A percentile compares a stretch with the other conserved stretches of the same genome.
These are phyloP conservation scores for Ganoderma leucocontextum DNA, from an alignment of 1,284 basidiomycete genomes.

Conservation along the genomic window DNA sequence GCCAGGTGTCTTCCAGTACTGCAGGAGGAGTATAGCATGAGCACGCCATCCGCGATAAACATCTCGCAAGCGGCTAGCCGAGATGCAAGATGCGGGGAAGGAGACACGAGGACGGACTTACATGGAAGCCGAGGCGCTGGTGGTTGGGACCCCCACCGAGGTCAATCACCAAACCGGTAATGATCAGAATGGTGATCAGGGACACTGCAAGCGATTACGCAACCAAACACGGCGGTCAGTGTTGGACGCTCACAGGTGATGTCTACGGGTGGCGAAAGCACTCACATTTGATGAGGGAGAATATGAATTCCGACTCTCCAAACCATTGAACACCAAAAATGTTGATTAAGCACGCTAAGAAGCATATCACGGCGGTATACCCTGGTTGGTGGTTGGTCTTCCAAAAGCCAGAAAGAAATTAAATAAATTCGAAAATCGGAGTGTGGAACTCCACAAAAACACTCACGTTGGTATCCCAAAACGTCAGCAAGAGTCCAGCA, in stretches of 20 bases:
- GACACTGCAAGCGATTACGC: conserved; percentile 46
- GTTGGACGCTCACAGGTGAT: neutral
- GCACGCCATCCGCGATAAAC: conserved; percentile 2
- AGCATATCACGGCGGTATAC: conserved; percentile 71
- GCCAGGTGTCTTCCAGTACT: conserved; percentile 81
- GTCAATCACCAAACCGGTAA: conserved; percentile 74
- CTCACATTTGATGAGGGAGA: conserved; percentile 70
- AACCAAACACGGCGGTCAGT: conserved; percentile 2
- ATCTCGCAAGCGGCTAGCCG: neutral
- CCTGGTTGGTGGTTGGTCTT: conserved; percentile 60
- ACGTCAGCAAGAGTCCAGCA: conserved; percentile 75
- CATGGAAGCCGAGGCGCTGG: conserved; percentile 69
- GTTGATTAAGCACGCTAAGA: conserved; percentile 74
- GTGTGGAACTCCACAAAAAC: conserved; percentile 7
- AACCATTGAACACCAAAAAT: conserved; percentile 74
- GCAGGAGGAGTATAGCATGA: neutral
- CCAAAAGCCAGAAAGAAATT: conserved; percentile 4
- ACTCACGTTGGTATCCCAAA: conserved; percentile 74
- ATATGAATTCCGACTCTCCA: conserved; percentile 64
- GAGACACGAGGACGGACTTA: conserved; percentile 36
- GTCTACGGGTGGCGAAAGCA: conserved; percentile 3
- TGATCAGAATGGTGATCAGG: conserved; percentile 67
- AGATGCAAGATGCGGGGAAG: neutral
- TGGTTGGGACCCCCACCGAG: conserved; percentile 73
- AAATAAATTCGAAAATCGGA: neutral